Conservation (phyloP, 2,329 filamentous ascomycete species). For the Niveomyces coronatus region DNA sequence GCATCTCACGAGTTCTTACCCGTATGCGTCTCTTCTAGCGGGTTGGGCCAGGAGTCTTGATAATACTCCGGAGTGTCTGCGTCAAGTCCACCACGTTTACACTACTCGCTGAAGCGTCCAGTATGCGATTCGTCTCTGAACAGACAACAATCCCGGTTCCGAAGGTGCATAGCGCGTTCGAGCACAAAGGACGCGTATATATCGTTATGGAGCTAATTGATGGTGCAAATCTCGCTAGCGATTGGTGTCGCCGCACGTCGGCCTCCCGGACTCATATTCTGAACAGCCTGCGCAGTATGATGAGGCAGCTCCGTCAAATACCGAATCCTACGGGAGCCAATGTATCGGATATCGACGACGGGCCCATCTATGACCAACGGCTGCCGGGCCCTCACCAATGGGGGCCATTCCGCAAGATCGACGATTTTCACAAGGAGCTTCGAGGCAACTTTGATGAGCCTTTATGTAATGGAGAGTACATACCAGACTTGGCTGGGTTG, state of each 20-base stretch:
- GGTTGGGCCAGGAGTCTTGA: neutral
- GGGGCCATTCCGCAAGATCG: too few species aligned
- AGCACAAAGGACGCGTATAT: neutral
- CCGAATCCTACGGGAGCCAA: neutral
- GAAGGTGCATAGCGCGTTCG: neutral
- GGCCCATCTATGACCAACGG: neutral
- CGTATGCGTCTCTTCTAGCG: neutral
- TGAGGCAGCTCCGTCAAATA: neutral
- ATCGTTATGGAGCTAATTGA: neutral
- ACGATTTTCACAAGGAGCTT: too few species aligned
- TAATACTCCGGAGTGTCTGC: slow-evolving; percentile 1
- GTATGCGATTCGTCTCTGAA: neutral
- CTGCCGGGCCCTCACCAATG: neutral
- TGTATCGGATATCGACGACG: neutral
- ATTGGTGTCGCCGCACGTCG: neutral
- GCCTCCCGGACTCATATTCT: neutral
- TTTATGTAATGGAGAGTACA: too few species aligned
- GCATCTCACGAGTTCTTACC: neutral
- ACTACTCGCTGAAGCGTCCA: neutral
- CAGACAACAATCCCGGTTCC: neutral
- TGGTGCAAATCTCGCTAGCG: neutral
- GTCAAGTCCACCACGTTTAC: neutral
- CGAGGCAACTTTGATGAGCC: too few species aligned
- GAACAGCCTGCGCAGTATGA: neutral
- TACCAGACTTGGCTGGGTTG: too few species aligned